These are phyloP conservation scores for Stereocaulon alpinum DNA, from an alignment of 495 filamentous ascomycete species.

Conservation along the genomic window DNA sequence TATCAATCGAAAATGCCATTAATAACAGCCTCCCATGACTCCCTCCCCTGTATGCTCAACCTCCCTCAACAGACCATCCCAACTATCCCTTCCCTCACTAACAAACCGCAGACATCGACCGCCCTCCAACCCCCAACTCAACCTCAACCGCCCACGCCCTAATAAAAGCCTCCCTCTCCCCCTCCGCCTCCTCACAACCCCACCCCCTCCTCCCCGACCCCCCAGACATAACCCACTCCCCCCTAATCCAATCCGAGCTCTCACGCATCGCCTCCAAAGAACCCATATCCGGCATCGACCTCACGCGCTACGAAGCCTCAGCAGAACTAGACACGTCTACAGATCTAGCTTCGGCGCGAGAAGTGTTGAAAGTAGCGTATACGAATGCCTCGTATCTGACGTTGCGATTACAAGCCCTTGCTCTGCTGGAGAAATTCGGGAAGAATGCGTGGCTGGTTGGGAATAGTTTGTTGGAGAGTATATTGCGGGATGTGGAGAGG, in stretches of 20 bases:
- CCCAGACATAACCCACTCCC: constrained; percentile 40
- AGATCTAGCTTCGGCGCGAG: background rate
- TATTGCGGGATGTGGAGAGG: constrained; percentile 60
- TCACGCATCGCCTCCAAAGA: constrained; percentile 43
- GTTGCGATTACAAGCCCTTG: constrained; percentile 10
- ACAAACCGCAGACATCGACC: constrained; percentile 47
- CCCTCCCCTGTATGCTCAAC: constrained; percentile 63
- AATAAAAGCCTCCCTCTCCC: constrained; percentile 52
- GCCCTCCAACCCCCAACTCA: constrained; percentile 55
- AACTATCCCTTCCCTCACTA: background rate
- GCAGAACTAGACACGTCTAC: constrained; percentile 16
- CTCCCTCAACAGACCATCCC: background rate
- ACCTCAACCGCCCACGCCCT: constrained; percentile 41
- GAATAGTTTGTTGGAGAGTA: constrained; percentile 67
- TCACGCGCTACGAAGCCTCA: constrained; percentile 70
- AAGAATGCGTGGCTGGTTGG: constrained; percentile 58
- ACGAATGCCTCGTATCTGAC: constrained; percentile 10
- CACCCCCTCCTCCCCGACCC: constrained; percentile 38
- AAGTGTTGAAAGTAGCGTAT: background rate
- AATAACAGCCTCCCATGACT: constrained; percentile 66
- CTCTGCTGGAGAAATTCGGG: constrained; percentile 16
- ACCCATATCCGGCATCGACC: constrained; percentile 59
- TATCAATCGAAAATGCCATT: constrained; percentile 46
- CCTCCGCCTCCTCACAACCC: constrained; percentile 31
- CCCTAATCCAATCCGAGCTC: constrained; percentile 54